Conservation (phyloP, 164 flowering plant species). For the Vitis amurensis region DNA sequence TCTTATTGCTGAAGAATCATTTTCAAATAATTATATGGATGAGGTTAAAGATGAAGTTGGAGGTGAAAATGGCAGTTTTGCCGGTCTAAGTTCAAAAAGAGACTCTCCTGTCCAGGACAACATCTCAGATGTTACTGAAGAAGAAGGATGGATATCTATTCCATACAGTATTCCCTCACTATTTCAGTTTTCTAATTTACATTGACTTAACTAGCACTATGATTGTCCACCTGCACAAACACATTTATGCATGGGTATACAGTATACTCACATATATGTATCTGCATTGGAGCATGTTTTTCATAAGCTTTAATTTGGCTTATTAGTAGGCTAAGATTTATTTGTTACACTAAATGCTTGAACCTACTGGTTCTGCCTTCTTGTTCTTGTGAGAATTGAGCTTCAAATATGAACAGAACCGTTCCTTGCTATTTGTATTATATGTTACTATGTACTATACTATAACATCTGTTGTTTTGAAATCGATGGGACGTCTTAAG, state of each 20-base stretch:
- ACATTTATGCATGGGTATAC: background rate
- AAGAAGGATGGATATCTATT: conserved; percentile 86
- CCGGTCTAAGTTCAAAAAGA: conserved; percentile 27
- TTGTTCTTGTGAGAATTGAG: no score
- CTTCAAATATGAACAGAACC: no score
- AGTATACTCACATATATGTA: no score
- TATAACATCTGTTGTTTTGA: no score
- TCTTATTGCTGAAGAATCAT: conserved; percentile 74
- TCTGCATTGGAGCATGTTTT: no score
- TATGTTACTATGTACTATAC: no score
- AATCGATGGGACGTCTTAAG: no score
- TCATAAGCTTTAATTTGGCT: no score
- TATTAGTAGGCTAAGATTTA: no score
- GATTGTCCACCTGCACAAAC: background rate
- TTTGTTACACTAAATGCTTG: no score
- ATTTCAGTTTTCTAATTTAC: background rate
- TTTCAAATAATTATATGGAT: conserved; percentile 20
- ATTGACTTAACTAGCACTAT: background rate
- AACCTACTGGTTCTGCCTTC: no score
- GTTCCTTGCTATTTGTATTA: no score
- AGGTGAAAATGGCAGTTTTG: conserved; percentile 28
- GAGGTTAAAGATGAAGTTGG: conserved; percentile 32
- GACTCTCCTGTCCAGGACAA: conserved; percentile 28
- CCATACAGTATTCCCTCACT: conserved; percentile 55
- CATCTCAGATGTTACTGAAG: conserved; percentile 68